These are phyloP conservation scores for Arachnopeziza araneosa DNA, from an alignment of 2,329 filamentous ascomycete genomes.

Conservation along the genomic window DNA sequence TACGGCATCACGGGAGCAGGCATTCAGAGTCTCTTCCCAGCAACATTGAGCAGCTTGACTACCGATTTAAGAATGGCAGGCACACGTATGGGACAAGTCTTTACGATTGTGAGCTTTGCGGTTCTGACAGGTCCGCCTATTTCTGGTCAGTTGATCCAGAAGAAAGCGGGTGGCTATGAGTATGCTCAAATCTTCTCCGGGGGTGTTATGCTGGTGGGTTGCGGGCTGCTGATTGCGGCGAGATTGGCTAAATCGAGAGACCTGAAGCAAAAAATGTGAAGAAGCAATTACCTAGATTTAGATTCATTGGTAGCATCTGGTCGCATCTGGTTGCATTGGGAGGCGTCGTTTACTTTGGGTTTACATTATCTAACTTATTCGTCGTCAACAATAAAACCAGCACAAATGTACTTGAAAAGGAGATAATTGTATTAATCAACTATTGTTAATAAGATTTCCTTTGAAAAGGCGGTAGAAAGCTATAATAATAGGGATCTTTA, in stretches of 20 bases:
- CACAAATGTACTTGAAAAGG: too few relatives aligned
- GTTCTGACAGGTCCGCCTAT: slow-evolving; percentile 50
- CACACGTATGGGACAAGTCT: slow-evolving; percentile 51
- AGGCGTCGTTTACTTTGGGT: background rate
- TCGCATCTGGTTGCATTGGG: background rate
- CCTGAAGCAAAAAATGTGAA: background rate
- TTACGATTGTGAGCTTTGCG: slow-evolving; percentile 47
- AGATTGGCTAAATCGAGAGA: slow-evolving; percentile 13
- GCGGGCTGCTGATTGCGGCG: slow-evolving; percentile 33
- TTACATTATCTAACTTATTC: too few relatives aligned
- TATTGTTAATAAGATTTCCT: too few relatives aligned
- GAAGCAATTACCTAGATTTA: too few relatives aligned
- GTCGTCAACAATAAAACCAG: too few relatives aligned
- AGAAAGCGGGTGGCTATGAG: slow-evolving; percentile 39
- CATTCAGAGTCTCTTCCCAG: slow-evolving; percentile 48
- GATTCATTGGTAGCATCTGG: too few relatives aligned
- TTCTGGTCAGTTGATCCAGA: slow-evolving; percentile 45
- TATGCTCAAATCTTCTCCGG: slow-evolving; percentile 49
- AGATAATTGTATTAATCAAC: too few relatives aligned
- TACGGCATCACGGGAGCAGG: slow-evolving; percentile 47
- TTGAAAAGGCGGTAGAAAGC: too few relatives aligned
- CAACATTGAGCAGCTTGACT: slow-evolving; percentile 44
- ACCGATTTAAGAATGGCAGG: slow-evolving; percentile 47
- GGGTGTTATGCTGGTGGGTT: slow-evolving; percentile 38
- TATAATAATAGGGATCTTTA: too few relatives aligned